A percentile compares a stretch with the other conserved stretches of the same genome.
Conservation (phyloP, 129 eudicot species). For the Solidago caesia region DNA sequence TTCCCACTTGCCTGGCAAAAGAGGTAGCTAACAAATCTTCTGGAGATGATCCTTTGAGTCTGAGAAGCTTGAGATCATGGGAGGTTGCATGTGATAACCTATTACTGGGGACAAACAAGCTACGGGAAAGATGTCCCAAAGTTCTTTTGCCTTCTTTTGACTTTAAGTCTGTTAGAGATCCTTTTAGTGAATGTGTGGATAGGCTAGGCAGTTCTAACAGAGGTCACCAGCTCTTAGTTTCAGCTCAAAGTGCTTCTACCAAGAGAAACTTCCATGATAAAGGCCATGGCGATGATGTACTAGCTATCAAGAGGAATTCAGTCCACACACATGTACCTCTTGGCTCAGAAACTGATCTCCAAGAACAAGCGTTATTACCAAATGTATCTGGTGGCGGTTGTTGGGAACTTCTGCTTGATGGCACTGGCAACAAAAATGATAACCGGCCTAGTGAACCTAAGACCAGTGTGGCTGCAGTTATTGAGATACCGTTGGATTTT, state of each 20-base stretch:
- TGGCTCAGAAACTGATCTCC: constrained; percentile 20
- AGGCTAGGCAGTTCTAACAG: constrained; percentile 33
- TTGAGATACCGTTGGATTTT: constrained; percentile 83
- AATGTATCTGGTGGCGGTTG: constrained; percentile 69
- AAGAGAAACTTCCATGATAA: constrained; percentile 21
- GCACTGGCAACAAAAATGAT: constrained; percentile 32
- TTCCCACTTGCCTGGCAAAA: neutral
- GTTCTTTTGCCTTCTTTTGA: constrained; percentile 51
- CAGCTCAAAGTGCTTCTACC: constrained; percentile 25
- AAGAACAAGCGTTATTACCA: constrained; percentile 25
- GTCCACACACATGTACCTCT: constrained; percentile 19
- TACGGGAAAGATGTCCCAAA: constrained; percentile 39
- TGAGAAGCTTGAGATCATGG: constrained; percentile 42
- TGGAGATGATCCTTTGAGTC: constrained; percentile 16
- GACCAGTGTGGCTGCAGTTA: constrained; percentile 34
- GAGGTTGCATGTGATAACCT: constrained; percentile 55
- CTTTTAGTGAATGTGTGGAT: constrained; percentile 42
- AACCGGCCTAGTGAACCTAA: constrained; percentile 31
- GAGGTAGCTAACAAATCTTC: neutral
- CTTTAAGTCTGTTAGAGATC: constrained; percentile 60
- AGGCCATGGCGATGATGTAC: constrained; percentile 23
- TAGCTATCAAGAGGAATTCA: constrained; percentile 26
- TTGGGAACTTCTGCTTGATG: constrained; percentile 71
- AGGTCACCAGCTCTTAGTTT: constrained; percentile 26
- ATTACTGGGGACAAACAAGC: constrained; percentile 37